A percentile compares a stretch with the other conserved stretches of the same genome.
phyloP scores from a whole-genome alignment of 306 rosid species.

The Mucuna pruriens region DNA sequence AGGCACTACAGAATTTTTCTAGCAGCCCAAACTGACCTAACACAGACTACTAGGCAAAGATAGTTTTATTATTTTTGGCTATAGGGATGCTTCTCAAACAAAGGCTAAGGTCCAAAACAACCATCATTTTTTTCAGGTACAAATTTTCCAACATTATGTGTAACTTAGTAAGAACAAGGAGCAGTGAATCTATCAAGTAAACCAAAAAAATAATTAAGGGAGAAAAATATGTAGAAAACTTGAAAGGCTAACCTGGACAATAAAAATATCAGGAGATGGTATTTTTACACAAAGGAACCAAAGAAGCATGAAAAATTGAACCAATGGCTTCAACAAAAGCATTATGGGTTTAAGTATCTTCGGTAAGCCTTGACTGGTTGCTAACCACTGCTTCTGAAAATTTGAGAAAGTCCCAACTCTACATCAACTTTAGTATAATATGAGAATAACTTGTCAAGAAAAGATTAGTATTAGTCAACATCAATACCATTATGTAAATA shows the following conservation, averaged over 20 bases:
- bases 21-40: conserved; percentile 1
- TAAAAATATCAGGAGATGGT: conserved; percentile 80
- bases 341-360: conserved; percentile 65
- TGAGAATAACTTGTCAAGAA: background rate
- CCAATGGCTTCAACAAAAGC: conserved; percentile 78
- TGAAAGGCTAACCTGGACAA: conserved; percentile 75
- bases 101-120: background rate
- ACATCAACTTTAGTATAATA: conserved; percentile 19
- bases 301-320: conserved; percentile 78
- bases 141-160: background rate
- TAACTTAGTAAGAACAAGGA: conserved; percentile 19
- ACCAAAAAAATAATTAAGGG: background rate
- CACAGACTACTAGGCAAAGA: conserved; percentile 3
- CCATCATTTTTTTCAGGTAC: conserved; percentile 7
- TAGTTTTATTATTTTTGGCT: conserved; percentile 1
- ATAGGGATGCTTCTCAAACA: conserved; percentile 16
- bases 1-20: conserved; percentile 15
- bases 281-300: conserved; percentile 86
- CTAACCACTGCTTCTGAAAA: conserved; percentile 82
- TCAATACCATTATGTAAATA: conserved; percentile 75
- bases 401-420: conserved; percentile 26
- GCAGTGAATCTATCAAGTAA: background rate
- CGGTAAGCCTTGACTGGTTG: conserved; percentile 53
- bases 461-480: conserved; percentile 1
- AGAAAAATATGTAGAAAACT: background rate